Conservation (phyloP, 768 basidiomycete species). For the Leccinum arenicola region DNA sequence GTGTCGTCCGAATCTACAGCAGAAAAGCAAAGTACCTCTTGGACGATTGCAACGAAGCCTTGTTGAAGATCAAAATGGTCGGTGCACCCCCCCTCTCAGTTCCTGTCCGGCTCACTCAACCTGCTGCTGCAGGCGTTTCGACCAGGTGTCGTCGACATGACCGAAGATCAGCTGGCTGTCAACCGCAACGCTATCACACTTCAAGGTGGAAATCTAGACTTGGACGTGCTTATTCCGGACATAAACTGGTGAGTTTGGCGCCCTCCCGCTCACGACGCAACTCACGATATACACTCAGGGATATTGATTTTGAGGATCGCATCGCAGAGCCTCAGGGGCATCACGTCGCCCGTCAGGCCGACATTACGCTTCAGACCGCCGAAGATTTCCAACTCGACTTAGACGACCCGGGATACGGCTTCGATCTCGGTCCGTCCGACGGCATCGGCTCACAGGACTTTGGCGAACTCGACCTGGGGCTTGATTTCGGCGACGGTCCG, state of each 20-base stretch:
- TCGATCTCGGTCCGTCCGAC: constrained; percentile 74
- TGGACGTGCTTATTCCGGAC: constrained; percentile 78
- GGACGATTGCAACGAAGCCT: constrained; percentile 96
- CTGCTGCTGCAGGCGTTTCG: constrained; percentile 71
- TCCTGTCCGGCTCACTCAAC: not conserved
- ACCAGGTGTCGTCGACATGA: constrained; percentile 93
- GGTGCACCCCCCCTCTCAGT: constrained; percentile 1
- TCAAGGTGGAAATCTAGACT: constrained; percentile 70
- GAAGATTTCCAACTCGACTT: constrained; percentile 71
- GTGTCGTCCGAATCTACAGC: constrained; percentile 96
- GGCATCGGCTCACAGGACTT: constrained; percentile 88
- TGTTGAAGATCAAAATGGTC: constrained; percentile 95
- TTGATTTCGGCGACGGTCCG: constrained; percentile 70
- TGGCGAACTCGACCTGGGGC: constrained; percentile 66
- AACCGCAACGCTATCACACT: constrained; percentile 88
- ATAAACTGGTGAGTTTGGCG: constrained; percentile 62
- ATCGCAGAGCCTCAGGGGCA: constrained; percentile 62
- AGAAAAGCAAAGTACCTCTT: constrained; percentile 96
- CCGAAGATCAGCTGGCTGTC: constrained; percentile 88
- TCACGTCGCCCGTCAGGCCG: constrained; percentile 80
- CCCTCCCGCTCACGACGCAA: not conserved
- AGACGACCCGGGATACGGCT: constrained; percentile 57
- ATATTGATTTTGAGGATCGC: constrained; percentile 72
- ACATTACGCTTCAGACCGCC: constrained; percentile 81
- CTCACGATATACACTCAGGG: constrained; percentile 46